phyloP scores from a whole-genome alignment of 2,329 filamentous ascomycete species.

The Nemania abortiva region DNA sequence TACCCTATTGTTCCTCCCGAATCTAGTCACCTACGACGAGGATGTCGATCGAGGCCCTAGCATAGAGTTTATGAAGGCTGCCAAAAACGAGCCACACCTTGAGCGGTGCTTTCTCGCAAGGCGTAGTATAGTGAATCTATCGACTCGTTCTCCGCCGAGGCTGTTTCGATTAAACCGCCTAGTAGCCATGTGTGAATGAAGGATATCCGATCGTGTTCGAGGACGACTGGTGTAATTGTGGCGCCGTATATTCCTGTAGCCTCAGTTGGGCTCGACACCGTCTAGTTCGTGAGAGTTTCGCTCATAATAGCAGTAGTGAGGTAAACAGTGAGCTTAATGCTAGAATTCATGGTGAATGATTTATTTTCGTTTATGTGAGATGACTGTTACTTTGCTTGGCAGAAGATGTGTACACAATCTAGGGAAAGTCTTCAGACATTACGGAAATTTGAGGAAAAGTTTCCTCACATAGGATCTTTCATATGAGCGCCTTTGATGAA shows the following conservation, averaged over 20 bases:
- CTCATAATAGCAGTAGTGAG: constrained; percentile 32
- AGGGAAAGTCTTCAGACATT: neutral
- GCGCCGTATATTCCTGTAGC: constrained; percentile 16
- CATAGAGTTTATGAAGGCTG: neutral
- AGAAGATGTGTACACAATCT: neutral
- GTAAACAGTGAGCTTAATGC: constrained; percentile 35
- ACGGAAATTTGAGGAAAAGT: neutral
- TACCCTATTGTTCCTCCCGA: no score
- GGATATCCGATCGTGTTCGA: neutral
- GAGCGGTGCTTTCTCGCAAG: neutral
- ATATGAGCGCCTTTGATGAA: neutral
- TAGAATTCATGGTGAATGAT: constrained; percentile 33
- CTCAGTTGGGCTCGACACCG: neutral
- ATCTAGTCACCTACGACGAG: no score
- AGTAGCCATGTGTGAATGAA: neutral
- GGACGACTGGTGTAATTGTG: neutral
- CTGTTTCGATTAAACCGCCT: neutral
- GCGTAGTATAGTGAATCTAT: neutral
- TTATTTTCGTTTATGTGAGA: constrained; percentile 1
- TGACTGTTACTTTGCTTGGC: neutral
- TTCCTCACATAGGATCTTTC: constrained; percentile 5
- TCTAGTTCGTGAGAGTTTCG: constrained; percentile 10
- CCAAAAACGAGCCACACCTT: neutral
- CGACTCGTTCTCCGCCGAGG: neutral
- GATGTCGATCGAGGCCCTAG: neutral